These are phyloP conservation scores for Jackrogersella minutella DNA, from an alignment of 495 filamentous ascomycete species.

Conservation along the genomic window DNA sequence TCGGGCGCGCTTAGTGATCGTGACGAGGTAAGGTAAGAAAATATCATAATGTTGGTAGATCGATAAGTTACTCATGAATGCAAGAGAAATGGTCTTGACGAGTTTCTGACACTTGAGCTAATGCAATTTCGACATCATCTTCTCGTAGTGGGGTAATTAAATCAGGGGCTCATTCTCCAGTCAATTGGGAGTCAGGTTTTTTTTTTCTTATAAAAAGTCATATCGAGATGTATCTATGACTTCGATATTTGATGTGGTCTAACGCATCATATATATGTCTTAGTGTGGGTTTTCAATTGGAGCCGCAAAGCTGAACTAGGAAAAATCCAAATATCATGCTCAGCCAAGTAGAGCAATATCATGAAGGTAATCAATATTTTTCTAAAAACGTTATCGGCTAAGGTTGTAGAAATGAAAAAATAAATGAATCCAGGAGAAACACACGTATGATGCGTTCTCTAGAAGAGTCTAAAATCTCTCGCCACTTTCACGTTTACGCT, in stretches of 20 bases:
- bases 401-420: conserved; percentile 20
- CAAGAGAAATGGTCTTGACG: conserved; percentile 12
- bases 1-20: conserved; percentile 41
- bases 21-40: conserved; percentile 19
- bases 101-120: conserved; percentile 28
- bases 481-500: not conserved
- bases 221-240: too few species aligned
- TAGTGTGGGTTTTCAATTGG: conserved; percentile 11
- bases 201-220: too few species aligned
- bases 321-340: conserved; percentile 19
- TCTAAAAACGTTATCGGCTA: conserved; percentile 16
- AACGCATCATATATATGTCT: conserved; percentile 24
- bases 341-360: conserved; percentile 34
- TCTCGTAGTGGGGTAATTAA: conserved; percentile 33
- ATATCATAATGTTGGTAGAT: conserved; percentile 7
- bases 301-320: conserved; percentile 37
- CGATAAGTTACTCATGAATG: conserved; percentile 2
- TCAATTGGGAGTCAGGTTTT: conserved; percentile 12
- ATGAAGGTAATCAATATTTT: conserved; percentile 22
- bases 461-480: not conserved
- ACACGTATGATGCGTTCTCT: conserved; percentile 18
- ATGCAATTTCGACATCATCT: conserved; percentile 42
- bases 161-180: conserved; percentile 11
- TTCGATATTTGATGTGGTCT: conserved; percentile 5
- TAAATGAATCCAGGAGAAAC: conserved; percentile 21